phyloP scores from a whole-genome alignment of 2,329 filamentous ascomycete species.

The Calonectria crousiana region DNA sequence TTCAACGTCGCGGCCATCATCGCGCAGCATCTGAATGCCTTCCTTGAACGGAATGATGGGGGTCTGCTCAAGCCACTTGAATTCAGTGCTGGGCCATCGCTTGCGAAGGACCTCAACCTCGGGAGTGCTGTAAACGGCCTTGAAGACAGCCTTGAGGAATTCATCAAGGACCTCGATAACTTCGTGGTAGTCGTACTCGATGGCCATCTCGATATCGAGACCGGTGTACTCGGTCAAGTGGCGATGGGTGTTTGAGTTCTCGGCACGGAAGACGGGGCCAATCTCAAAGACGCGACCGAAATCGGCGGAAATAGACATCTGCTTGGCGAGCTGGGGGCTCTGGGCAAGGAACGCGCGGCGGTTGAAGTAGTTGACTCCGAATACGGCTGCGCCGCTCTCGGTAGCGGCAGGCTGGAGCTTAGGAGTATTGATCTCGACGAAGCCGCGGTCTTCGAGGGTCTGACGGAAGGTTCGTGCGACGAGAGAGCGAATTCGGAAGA shows the following conservation, averaged over 20 bases:
- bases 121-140: constrained; percentile 58
- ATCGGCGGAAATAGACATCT: constrained; percentile 91
- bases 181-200: constrained; percentile 91
- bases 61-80: constrained; percentile 89
- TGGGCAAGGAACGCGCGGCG: constrained; percentile 90
- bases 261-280: constrained; percentile 83
- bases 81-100: constrained; percentile 87
- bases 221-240: constrained; percentile 96
- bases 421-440: constrained; percentile 94
- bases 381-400: constrained; percentile 91
- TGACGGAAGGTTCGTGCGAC: constrained; percentile 84
- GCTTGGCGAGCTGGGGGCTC: constrained; percentile 91
- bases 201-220: constrained; percentile 92
- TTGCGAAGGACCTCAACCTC: constrained; percentile 85
- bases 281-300: constrained; percentile 88
- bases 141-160: constrained; percentile 80
- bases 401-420: constrained; percentile 92
- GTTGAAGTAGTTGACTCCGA: constrained; percentile 92
- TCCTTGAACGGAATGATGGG: constrained; percentile 85
- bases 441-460: constrained; percentile 79
- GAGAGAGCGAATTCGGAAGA: constrained; percentile 88
- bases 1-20: constrained; percentile 82
- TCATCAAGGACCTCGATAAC: constrained; percentile 83
- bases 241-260: constrained; percentile 95
- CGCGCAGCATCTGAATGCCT: constrained; percentile 83